These are phyloP conservation scores for Vaucheria bursata DNA, from an alignment of 352 stramenopile species.

Conservation along the genomic window DNA sequence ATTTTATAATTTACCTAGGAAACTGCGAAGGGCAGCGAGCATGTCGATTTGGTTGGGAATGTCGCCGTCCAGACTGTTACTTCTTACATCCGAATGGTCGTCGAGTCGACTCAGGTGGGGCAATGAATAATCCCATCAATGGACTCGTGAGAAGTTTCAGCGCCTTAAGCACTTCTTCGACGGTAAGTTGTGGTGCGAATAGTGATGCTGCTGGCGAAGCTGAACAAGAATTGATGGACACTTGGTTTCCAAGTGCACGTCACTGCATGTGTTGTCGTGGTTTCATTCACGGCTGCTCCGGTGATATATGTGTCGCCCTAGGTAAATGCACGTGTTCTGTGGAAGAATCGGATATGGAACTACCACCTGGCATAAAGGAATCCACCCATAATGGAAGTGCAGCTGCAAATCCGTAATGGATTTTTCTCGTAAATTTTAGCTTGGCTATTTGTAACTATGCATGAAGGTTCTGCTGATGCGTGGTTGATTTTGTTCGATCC, in stretches of 20 bases:
- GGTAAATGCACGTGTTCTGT: constrained; percentile 43
- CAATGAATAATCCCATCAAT: neutral
- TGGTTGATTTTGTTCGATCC: too few species aligned
- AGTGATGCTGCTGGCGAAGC: constrained; percentile 14
- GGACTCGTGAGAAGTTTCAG: neutral
- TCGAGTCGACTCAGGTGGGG: constrained; percentile 14
- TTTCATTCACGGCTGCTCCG: constrained; percentile 34
- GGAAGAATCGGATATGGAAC: constrained; percentile 50
- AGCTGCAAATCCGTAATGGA: too few species aligned
- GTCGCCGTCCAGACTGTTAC: constrained; percentile 34
- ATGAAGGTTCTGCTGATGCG: too few species aligned
- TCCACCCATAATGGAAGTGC: neutral
- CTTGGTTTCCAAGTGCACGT: constrained; percentile 28
- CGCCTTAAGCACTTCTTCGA: neutral
- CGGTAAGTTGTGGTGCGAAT: constrained; percentile 16
- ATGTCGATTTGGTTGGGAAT: constrained; percentile 32
- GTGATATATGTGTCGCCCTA: constrained; percentile 32
- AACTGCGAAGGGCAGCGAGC: neutral
- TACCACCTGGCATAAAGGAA: constrained; percentile 88
- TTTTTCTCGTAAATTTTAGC: too few species aligned
- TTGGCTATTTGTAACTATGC: too few species aligned
- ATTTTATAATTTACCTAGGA: too few species aligned
- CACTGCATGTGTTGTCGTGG: constrained; percentile 39
- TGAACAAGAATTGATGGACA: constrained; percentile 39
- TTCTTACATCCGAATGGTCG: constrained; percentile 27